Conservation (phyloP, 2,329 filamentous ascomycete species). For the Epichloe sp. region DNA sequence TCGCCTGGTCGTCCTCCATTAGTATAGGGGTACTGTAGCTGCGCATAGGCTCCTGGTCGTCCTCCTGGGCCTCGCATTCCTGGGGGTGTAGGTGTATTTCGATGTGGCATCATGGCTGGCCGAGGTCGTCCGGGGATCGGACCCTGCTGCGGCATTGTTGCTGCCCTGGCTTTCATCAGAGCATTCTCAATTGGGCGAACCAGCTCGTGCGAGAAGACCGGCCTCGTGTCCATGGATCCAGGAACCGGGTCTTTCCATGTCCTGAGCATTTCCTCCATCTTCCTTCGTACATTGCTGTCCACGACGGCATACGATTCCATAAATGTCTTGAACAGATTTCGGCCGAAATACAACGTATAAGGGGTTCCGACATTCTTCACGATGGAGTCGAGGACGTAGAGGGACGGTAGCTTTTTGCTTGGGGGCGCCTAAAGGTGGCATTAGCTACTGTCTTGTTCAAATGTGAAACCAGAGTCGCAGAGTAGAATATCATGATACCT, state of each 20-base stretch:
- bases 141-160: slow-evolving; percentile 42
- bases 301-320: slow-evolving; percentile 94
- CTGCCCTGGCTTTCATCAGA: slow-evolving; percentile 64
- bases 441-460: slow-evolving; percentile 21
- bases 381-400: slow-evolving; percentile 95
- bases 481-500: slow-evolving; percentile 43
- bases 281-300: slow-evolving; percentile 66
- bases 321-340: slow-evolving; percentile 84
- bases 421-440: slow-evolving; percentile 56
- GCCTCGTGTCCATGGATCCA: slow-evolving; percentile 80
- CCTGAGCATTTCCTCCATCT: slow-evolving; percentile 93
- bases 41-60: slow-evolving; percentile 13
- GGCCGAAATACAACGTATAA: slow-evolving; percentile 88
- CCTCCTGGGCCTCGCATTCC: slow-evolving; percentile 21
- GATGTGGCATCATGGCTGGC: slow-evolving; percentile 43
- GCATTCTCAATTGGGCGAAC: slow-evolving; percentile 90
- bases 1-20: slow-evolving; percentile 19
- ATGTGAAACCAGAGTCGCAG: not conserved
- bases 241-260: slow-evolving; percentile 98
- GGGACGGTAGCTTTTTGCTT: slow-evolving; percentile 79
- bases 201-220: slow-evolving; percentile 79
- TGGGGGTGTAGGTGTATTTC: slow-evolving; percentile 64
- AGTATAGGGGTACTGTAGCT: slow-evolving; percentile 15
- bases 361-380: slow-evolving; percentile 98
- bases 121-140: slow-evolving; percentile 32